Base-by-base conservation (phyloP, 192 early-diverging fungal species). In the Podila verticillata region DNA sequence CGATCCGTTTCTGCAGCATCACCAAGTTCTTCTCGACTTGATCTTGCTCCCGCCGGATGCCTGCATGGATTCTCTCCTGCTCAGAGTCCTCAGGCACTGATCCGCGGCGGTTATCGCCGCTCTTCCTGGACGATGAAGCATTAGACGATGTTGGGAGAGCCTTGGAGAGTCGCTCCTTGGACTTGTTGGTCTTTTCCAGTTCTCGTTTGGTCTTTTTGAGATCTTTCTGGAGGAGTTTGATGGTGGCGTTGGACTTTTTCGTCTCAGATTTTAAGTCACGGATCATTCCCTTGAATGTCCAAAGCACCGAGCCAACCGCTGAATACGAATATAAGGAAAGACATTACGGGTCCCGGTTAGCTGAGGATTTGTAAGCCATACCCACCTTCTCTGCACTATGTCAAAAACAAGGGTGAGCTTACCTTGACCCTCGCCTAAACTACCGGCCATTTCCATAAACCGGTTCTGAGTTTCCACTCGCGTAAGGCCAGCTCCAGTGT, bases 391-490 rank as follows among this genome's bases (percentile, higher is more conserved):
- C 56, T 51, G 1, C 13, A 60, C 39, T n/a, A 24, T 3, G 28
- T 24, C 30, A 44, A 61, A 44, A 44, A 30, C n/a, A n/a, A n/a
- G 20, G 3, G 2, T 54, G 20, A 7, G 20, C 35, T 39, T 61
- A 79, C 75, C 75, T 79, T 79, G 75, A 48, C 75, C 75, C 44
- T 79, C 69, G 1, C 75, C 75, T 5, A 79, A 9, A 1, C 63
- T 56, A 28, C 64, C 75, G 24, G 75, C 75, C 5, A 71, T 22
- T 22, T 66, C 69, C 26, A 79, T 48, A 48, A 79, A 79, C 7
- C 35, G 48, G 32, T 77, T 63, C 8, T 79, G 68, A 12, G 34
- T 29, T 51, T 61, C 57, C 30, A 70, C 15, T 35, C 63, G 56
- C 3, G 39, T 39, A 34, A 70, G 19, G 12, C 69, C 68, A 2